Evolutionary conservation across 2,329 filamentous ascomycete genomes (phyloP).

Genomic region (Fusarium sp.): DNA sequence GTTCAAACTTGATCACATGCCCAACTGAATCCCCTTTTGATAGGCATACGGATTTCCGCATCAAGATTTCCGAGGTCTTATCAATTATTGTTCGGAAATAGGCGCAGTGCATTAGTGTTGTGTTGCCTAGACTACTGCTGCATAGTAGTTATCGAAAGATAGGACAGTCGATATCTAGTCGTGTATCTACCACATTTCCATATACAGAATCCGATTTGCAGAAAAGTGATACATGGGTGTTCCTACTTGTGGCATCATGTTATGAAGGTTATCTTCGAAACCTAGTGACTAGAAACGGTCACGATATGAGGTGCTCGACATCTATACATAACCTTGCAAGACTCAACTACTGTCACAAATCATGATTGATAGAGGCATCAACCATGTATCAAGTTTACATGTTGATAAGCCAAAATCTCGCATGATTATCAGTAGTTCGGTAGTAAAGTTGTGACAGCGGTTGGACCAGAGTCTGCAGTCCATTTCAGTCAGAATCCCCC

Average conservation of each 20-base stretch:
- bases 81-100: background rate
- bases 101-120: constrained; percentile 18
- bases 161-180: background rate
- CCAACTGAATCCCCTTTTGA: background rate
- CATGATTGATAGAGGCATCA: background rate
- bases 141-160: constrained; percentile 10
- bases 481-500: constrained; percentile 3
- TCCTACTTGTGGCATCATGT: background rate
- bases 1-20: background rate
- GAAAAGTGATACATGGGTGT: background rate
- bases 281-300: background rate
- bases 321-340: background rate
- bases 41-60: constrained; percentile 1
- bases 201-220: background rate
- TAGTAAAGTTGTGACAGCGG: constrained; percentile 10
- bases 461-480: background rate
- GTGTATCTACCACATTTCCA: background rate
- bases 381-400: background rate
- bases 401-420: background rate
- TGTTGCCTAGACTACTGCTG: background rate
- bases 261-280: background rate
- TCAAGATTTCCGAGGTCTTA: constrained; percentile 5
- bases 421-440: background rate
- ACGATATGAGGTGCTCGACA: background rate
- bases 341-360: background rate